Percentiles rank a stretch among this genome's conserved stretches.
phyloP scores from a whole-genome alignment of 768 basidiomycete genomes.

The Suillus ampliporus region DNA sequence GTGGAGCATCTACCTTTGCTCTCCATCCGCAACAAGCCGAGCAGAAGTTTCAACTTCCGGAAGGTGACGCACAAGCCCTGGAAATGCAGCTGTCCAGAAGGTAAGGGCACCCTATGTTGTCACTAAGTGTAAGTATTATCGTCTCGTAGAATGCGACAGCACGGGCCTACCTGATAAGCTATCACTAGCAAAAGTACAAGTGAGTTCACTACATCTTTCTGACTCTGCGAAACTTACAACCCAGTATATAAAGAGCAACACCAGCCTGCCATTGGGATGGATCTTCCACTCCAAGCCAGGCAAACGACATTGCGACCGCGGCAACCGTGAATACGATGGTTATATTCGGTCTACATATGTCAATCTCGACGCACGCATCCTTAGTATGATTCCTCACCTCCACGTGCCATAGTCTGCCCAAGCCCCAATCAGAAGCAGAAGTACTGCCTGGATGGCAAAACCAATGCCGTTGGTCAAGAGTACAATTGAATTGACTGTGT shows the following conservation, averaged over 20 bases:
- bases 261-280: constrained; percentile 68
- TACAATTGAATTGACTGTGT: constrained; percentile 75
- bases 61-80: constrained; percentile 72
- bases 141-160: not conserved
- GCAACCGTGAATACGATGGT: constrained; percentile 75
- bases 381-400: constrained; percentile 49
- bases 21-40: constrained; percentile 42
- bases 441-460: constrained; percentile 74
- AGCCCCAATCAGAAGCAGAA: constrained; percentile 70
- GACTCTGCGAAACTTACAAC: constrained; percentile 48
- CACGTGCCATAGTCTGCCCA: constrained; percentile 86
- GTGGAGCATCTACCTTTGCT: constrained; percentile 48
- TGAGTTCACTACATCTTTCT: not conserved
- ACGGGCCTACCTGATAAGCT: constrained; percentile 61
- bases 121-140: constrained; percentile 7
- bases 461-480: constrained; percentile 81
- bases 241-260: constrained; percentile 65
- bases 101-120: constrained; percentile 62
- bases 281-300: constrained; percentile 76
- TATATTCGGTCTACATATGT: constrained; percentile 64
- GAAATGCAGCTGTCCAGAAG: constrained; percentile 87
- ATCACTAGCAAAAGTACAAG: constrained; percentile 51
- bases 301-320: constrained; percentile 72
- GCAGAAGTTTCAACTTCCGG: constrained; percentile 68
- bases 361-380: constrained; percentile 6